phyloP scores from a whole-genome alignment of 495 filamentous ascomycete genomes.

The Penicillium diatomitis region DNA sequence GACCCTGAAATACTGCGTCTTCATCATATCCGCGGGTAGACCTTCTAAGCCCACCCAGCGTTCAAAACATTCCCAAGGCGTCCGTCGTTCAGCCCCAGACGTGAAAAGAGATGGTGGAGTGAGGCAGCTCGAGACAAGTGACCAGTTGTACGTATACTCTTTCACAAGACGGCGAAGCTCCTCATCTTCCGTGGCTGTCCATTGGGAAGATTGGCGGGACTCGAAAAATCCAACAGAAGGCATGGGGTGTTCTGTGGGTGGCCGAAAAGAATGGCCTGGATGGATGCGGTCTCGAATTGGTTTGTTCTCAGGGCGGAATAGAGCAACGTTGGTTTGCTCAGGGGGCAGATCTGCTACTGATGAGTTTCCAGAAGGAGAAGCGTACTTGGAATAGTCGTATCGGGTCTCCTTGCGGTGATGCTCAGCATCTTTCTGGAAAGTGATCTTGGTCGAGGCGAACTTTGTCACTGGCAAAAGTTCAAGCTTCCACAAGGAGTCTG shows the following conservation, averaged over 20 bases:
- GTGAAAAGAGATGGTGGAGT: conserved; percentile 63
- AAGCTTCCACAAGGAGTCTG: conserved; percentile 64
- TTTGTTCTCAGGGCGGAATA: conserved; percentile 87
- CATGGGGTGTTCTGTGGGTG: conserved; percentile 84
- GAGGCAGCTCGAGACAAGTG: conserved; percentile 74
- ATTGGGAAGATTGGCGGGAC: conserved; percentile 73
- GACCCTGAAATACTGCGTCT: conserved; percentile 83
- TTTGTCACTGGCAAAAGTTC: conserved; percentile 79
- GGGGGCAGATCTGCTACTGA: conserved; percentile 44
- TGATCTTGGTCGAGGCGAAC: conserved; percentile 73
- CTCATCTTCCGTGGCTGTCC: conserved; percentile 84
- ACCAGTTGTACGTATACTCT: conserved; percentile 96
- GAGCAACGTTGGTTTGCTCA: conserved; percentile 67
- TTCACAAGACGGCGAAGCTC: conserved; percentile 74
- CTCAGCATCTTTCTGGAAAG: conserved; percentile 51
- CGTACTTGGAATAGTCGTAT: conserved; percentile 61
- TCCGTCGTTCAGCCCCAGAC: conserved; percentile 79
- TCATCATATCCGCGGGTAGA: conserved; percentile 80
- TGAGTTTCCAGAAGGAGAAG: conserved; percentile 49
- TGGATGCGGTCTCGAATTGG: conserved; percentile 82
- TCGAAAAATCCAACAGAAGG: conserved; percentile 86
- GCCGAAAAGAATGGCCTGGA: conserved; percentile 84
- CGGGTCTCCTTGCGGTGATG: conserved; percentile 69
- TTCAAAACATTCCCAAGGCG: conserved; percentile 98
- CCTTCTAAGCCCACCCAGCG: conserved; percentile 88